Evolutionary conservation across 164 flowering plant species (phyloP), one percentile per base, ranked within the genome.

Genomic region (Magnolia sinica): DNA sequence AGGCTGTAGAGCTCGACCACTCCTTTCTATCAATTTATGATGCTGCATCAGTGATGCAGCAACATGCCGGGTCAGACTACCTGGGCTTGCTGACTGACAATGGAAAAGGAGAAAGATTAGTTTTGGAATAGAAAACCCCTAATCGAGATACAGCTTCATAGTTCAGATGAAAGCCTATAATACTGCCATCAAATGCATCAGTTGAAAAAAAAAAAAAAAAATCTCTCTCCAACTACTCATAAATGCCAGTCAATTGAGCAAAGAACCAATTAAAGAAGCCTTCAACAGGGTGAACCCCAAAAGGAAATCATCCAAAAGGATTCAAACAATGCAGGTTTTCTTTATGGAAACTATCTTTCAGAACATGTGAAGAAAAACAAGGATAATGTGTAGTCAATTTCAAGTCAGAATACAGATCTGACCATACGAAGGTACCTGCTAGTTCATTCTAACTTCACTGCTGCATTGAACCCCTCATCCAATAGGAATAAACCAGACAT

Each of bases 51-150:
- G 74, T 50, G 93, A 84, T 75, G 88, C 86, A 55, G 87, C 90
- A 77, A 89, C 81, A 81, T 91, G 92, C 84, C 94, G 85, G 81
- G 88, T 84, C 79, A 89, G 82, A 84, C 92, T 89, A 79, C 90
- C 79, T 16, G 90, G 82, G 83, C 90, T 89, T 65, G 70, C 86
- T 65, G 95, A 91, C 95, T 92, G 89, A 50, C 66, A 78, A 58
- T 1, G 71, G 49, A 74, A 3, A 72, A 76, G 22, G 8, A 77
- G 23, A 22, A 55, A 10, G 68, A 71, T 55, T 14, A 37, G 27
- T 1, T 24, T 59, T 70, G 70, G 61, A 64, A 24, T 20, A 7
- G 13, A 11, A 7, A 64, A 27, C 7, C 19, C 23, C 67, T 19
- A 19, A 64, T 64, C 7, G 9, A 7, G n/a, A 27, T 29, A 68